phyloP scores from a whole-genome alignment of 768 basidiomycete genomes.

The Tricholoma terreum region DNA sequence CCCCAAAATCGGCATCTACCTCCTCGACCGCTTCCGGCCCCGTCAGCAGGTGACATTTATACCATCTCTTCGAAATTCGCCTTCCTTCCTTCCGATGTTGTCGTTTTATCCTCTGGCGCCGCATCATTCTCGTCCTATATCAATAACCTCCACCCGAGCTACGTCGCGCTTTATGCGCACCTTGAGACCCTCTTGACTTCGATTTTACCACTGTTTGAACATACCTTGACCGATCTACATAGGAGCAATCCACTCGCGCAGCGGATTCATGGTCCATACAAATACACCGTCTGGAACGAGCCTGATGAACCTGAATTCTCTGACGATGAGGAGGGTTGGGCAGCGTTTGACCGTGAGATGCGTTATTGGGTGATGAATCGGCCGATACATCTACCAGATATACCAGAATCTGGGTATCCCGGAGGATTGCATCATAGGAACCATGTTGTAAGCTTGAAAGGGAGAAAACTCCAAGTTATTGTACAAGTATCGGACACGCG shows the following conservation, averaged over 20 bases:
- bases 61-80: slow-evolving; percentile 38
- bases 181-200: slow-evolving; percentile 32
- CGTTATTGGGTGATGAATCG: slow-evolving; percentile 41
- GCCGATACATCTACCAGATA: slow-evolving; percentile 45
- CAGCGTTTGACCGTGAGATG: slow-evolving; percentile 38
- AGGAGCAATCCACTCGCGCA: slow-evolving; percentile 42
- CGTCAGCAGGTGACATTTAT: slow-evolving; percentile 31
- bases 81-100: slow-evolving; percentile 44
- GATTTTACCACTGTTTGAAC: slow-evolving; percentile 50
- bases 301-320: slow-evolving; percentile 47
- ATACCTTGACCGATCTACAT: slow-evolving; percentile 49
- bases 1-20: slow-evolving; percentile 16
- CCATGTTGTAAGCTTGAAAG: slow-evolving; percentile 35
- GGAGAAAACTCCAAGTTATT: slow-evolving; percentile 41
- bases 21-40: slow-evolving; percentile 26
- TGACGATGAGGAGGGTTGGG: slow-evolving; percentile 49
- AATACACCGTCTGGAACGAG: slow-evolving; percentile 45
- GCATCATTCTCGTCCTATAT: slow-evolving; percentile 46
- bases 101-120: slow-evolving; percentile 27
- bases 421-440: slow-evolving; percentile 45
- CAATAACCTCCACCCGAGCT: slow-evolving; percentile 45
- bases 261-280: slow-evolving; percentile 40
- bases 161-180: slow-evolving; percentile 27
- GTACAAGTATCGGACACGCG: slow-evolving; percentile 37
- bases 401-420: slow-evolving; percentile 39